Conservation (phyloP, 208 protist genomes). For the Trypanosoma mega region DNA sequence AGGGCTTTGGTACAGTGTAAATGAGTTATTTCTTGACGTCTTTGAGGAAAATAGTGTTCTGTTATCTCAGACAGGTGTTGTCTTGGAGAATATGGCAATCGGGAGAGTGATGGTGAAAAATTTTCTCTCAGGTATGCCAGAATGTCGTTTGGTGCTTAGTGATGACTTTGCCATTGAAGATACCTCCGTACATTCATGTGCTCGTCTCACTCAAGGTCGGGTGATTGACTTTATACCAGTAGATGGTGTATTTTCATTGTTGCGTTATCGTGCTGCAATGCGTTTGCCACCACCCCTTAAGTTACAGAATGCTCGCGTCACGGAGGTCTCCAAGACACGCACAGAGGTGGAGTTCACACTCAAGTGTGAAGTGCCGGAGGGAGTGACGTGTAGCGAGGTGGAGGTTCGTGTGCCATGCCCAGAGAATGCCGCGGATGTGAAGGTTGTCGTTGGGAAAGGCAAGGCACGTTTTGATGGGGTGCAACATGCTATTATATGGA, state of each 20-base stretch:
- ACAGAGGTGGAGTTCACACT: constrained; percentile 84
- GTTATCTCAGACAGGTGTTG: constrained; percentile 88
- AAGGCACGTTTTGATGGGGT: constrained; percentile 92
- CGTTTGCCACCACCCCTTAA: constrained; percentile 94
- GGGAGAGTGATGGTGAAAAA: constrained; percentile 96
- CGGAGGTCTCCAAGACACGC: constrained; percentile 92
- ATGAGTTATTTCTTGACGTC: constrained; percentile 99
- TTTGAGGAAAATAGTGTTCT: constrained; percentile 97
- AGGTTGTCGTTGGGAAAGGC: constrained; percentile 74
- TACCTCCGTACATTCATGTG: constrained; percentile 98
- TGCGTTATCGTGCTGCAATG: constrained; percentile 95
- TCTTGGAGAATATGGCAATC: constrained; percentile 92
- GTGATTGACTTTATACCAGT: constrained; percentile 92
- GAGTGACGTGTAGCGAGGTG: constrained; percentile 47
- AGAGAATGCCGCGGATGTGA: constrained; percentile 90
- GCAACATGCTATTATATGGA: constrained; percentile 93
- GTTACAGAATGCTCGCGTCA: constrained; percentile 85
- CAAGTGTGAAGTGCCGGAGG: constrained; percentile 48
- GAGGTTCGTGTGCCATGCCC: constrained; percentile 91
- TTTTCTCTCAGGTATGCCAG: constrained; percentile 98
- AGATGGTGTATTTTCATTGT: constrained; percentile 97
- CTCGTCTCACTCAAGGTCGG: constrained; percentile 86
- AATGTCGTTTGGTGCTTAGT: constrained; percentile 97
- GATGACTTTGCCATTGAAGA: constrained; percentile 91
- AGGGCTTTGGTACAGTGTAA: constrained; percentile 94